Evolutionary conservation across 768 basidiomycete genomes (phyloP), one percentile per base, ranked within the genome.

Genomic region (Xerocomellus amylosporus): DNA sequence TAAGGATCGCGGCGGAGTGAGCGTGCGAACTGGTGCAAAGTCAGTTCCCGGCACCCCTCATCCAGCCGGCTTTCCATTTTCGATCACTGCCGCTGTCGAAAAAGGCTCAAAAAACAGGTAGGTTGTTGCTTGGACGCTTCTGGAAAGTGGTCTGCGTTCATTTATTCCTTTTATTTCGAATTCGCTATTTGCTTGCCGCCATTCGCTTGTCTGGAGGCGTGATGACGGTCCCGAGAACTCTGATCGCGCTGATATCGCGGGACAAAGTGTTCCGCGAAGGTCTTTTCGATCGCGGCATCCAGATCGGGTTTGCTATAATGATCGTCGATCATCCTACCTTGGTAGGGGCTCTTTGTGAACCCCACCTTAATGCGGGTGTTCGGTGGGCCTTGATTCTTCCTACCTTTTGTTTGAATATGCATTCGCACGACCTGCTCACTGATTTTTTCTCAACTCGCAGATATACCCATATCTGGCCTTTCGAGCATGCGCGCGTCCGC

Each of bases 401-500:
- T 20, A 3, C 14, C 30, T 26, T 37, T 39, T 37, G 24, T 46
- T 36, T 10, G 49, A 22, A 2, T 45, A 20, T 31, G 17, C n/a
- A 0, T 43, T 37, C 9, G 36, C 53, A 55, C 6, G 10, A 33
- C 24, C 3, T 24, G 24, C 58, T 66, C 41, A 60, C 51, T 15
- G 20, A 5, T 48, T 34, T 46, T 47, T 8, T 26, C 26, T 39
- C 26, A 24, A 26, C 38, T 30, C 26, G 17, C 58, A 93, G 93
- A 58, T 98, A 97, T 74, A 87, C 88, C 55, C 89, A 98, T 68
- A 97, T 98, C 53, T 98, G 94, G 92, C 96, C 96, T 0, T 98
- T 94, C 59, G 94, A 96, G 66, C 93, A 95, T 64, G 88, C 95
- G 20, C 86, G 96, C 37, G 94, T 98, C 5, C 80, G 87, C 44